A percentile compares a stretch with the other conserved stretches of the same genome.
Conservation (phyloP, 176 grass and related monocot genomes). For the Avena sativa region DNA sequence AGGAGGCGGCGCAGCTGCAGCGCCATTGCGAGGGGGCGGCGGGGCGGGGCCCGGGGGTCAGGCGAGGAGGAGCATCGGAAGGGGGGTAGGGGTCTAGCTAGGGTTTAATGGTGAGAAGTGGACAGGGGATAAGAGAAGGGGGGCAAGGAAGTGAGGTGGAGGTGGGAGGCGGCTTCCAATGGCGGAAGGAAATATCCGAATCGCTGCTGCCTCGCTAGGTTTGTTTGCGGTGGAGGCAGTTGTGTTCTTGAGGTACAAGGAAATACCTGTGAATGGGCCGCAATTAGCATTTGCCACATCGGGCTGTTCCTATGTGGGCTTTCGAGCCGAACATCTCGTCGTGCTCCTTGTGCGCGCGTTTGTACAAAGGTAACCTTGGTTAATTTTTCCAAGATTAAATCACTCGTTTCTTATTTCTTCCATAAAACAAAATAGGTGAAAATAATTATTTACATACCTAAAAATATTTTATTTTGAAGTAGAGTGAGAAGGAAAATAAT, state of each 20-base stretch:
- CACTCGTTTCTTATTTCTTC: no score
- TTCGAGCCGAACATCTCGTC: no score
- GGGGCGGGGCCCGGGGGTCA: neutral
- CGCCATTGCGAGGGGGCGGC: conserved; percentile 50
- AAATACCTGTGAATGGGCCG: neutral
- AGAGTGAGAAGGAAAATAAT: no score
- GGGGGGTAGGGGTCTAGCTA: conserved; percentile 26
- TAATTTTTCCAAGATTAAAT: no score
- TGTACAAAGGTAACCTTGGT: no score
- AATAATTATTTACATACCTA: no score
- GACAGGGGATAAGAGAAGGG: neutral
- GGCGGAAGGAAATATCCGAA: conserved; percentile 10
- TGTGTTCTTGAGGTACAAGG: conserved; percentile 2
- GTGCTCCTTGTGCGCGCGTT: no score
- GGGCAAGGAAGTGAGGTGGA: neutral
- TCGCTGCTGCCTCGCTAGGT: neutral
- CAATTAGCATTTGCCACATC: no score
- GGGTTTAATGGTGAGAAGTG: conserved; percentile 41
- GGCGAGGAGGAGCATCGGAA: conserved; percentile 35
- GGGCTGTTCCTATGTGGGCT: no score
- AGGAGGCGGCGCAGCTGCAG: conserved; percentile 79
- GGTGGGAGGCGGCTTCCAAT: conserved; percentile 15
- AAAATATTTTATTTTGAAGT: no score
- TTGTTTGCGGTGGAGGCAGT: neutral
- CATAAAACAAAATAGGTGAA: no score